phyloP scores from a whole-genome alignment of 768 basidiomycete genomes.

The Psilocybe cyanescens region DNA sequence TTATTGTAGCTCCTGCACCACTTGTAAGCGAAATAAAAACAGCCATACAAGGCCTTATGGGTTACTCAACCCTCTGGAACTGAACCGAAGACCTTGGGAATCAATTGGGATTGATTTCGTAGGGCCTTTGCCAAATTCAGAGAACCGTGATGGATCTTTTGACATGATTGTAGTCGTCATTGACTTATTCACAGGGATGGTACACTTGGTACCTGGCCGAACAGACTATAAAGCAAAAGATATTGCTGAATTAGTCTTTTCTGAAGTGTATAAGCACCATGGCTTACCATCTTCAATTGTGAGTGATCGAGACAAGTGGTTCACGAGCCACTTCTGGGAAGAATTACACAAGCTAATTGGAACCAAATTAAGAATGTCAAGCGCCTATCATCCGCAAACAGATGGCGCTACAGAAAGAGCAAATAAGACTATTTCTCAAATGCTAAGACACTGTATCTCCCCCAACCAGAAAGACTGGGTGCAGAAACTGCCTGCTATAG shows the following conservation, averaged over 20 bases:
- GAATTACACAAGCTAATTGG: conserved; percentile 15
- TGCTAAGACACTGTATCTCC: conserved; percentile 25
- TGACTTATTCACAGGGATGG: conserved; percentile 13
- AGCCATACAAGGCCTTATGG: conserved; percentile 28
- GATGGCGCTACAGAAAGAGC: conserved; percentile 19
- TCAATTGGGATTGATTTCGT: conserved; percentile 20
- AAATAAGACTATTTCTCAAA: conserved; percentile 23
- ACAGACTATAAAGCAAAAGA: conserved; percentile 11
- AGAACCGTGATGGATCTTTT: conserved; percentile 5
- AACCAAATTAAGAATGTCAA: conserved; percentile 11
- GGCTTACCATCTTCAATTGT: conserved; percentile 14
- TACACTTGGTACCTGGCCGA: conserved; percentile 12
- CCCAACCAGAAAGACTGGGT: conserved; percentile 37
- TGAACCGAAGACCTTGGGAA: conserved; percentile 14
- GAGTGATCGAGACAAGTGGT: conserved; percentile 13
- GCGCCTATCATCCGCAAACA: conserved; percentile 14
- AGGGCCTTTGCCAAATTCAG: conserved; percentile 15
- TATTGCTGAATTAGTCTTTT: conserved; percentile 15
- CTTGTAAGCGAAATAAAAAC: conserved; percentile 24
- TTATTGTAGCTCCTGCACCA: conserved; percentile 31
- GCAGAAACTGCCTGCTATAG: conserved; percentile 26
- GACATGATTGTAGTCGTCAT: conserved; percentile 17
- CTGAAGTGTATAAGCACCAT: conserved; percentile 14
- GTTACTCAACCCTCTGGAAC: conserved; percentile 9
- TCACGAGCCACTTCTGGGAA: conserved; percentile 15